Evolutionary conservation across 1,284 basidiomycete species (phyloP).

Genomic region (Ustilago vetiveriae): DNA sequence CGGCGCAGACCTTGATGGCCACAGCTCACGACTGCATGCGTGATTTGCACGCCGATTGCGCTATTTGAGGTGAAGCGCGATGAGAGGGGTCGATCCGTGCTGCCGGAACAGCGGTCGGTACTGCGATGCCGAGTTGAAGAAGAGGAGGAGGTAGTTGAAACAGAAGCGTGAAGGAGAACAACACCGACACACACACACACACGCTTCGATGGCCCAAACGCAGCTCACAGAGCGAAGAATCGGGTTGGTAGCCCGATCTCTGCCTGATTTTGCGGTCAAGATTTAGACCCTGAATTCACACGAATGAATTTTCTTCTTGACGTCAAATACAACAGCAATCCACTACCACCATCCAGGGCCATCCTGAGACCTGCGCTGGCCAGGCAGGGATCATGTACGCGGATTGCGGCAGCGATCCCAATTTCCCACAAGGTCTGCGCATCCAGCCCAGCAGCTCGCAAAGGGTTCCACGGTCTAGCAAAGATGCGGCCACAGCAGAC

Average conservation of each 20-base stretch:
- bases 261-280: background rate
- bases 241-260: conserved; percentile 34
- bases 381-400: conserved; percentile 13
- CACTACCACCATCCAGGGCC: background rate
- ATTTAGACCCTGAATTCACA: conserved; percentile 38
- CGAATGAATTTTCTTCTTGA: background rate
- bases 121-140: no score
- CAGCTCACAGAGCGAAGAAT: conserved; percentile 1
- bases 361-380: conserved; percentile 8
- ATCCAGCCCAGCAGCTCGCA: conserved; percentile 51
- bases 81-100: no score
- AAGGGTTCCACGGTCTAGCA: background rate
- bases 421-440: conserved; percentile 54
- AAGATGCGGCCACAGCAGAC: no score
- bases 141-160: background rate
- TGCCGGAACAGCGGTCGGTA: no score
- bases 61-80: no score
- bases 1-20: no score
- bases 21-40: no score
- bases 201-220: conserved; percentile 24
- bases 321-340: background rate
- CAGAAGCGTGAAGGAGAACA: no score
- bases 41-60: no score
- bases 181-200: no score
- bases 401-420: conserved; percentile 47